Percentiles rank a stretch among this genome's conserved stretches.
These are phyloP conservation scores for Lepidium campestre DNA, from an alignment of 441 rosid genomes.

Conservation along the genomic window DNA sequence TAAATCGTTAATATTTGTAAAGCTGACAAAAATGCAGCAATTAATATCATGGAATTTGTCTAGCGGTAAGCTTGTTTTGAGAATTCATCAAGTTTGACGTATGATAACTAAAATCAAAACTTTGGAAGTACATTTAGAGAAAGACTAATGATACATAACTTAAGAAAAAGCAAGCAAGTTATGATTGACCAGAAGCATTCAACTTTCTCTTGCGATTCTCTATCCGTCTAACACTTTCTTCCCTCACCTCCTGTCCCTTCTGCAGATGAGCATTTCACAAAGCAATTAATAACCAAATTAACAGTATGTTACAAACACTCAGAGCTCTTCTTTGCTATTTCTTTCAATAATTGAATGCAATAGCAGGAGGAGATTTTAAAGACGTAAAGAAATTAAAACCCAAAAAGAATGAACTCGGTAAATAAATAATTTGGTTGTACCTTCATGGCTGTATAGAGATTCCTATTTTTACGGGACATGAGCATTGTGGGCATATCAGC, in stretches of 20 bases:
- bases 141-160: conserved; percentile 2
- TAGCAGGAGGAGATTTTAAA: not conserved
- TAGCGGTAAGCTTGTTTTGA: not conserved
- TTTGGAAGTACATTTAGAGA: not conserved
- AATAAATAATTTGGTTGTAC: conserved; percentile 28
- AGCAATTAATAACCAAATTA: not conserved
- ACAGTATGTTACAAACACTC: not conserved
- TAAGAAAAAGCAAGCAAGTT: not conserved
- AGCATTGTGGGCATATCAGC: conserved; percentile 31
- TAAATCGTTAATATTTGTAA: too few species aligned
- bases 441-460: conserved; percentile 60
- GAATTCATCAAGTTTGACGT: not conserved
- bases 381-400: not conserved
- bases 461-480: conserved; percentile 68
- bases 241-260: conserved; percentile 45
- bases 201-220: conserved; percentile 60
- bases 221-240: conserved; percentile 40
- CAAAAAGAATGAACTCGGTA: not conserved
- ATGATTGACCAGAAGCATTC: conserved; percentile 25
- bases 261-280: conserved; percentile 22
- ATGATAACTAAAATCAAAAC: not conserved
- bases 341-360: not conserved
- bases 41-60: too few species aligned
- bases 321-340: not conserved
- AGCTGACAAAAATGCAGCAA: too few species aligned